A percentile compares a stretch with the other conserved stretches of the same genome.
phyloP scores from a whole-genome alignment of 2,329 filamentous ascomycete species.

The Mycosphaerella sp. region DNA sequence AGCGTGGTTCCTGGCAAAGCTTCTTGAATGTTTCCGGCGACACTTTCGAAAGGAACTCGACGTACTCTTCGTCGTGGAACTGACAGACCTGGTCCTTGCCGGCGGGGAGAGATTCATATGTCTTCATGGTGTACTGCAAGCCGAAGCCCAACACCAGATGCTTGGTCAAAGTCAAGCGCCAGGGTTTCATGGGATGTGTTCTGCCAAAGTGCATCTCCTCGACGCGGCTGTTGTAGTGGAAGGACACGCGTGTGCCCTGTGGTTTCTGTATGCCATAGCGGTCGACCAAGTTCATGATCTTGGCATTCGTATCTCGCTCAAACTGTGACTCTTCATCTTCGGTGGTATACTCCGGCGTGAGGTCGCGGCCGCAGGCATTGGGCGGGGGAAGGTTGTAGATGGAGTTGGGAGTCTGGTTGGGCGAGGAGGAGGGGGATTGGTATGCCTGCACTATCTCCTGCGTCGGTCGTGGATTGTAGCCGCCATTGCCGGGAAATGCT shows the following conservation, averaged over 20 bases:
- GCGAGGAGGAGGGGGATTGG: constrained; percentile 1
- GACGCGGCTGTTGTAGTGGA: constrained; percentile 90
- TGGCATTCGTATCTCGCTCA: constrained; percentile 42
- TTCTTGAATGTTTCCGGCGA: constrained; percentile 40
- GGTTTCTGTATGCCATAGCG: constrained; percentile 68
- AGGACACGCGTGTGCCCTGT: constrained; percentile 85
- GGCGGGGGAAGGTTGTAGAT: background rate
- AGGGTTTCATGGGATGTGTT: constrained; percentile 98
- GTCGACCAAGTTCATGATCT: constrained; percentile 49
- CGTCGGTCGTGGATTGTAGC: constrained; percentile 3
- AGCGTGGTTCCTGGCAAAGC: constrained; percentile 44
- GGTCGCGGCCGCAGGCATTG: constrained; percentile 8
- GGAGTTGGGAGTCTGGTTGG: background rate
- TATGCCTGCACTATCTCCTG: constrained; percentile 9
- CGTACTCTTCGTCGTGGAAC: constrained; percentile 84
- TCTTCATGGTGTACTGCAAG: constrained; percentile 94
- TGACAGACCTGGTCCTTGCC: constrained; percentile 79
- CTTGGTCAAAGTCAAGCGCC: constrained; percentile 92
- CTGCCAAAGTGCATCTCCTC: constrained; percentile 96
- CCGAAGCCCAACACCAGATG: constrained; percentile 91
- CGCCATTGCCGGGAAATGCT: constrained; percentile 3
- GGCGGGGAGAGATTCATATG: constrained; percentile 76
- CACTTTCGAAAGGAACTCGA: constrained; percentile 66
- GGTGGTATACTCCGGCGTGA: constrained; percentile 42
- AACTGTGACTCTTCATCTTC: constrained; percentile 40